Conservation (phyloP, 768 basidiomycete species). For the Termitomyces sp. region DNA sequence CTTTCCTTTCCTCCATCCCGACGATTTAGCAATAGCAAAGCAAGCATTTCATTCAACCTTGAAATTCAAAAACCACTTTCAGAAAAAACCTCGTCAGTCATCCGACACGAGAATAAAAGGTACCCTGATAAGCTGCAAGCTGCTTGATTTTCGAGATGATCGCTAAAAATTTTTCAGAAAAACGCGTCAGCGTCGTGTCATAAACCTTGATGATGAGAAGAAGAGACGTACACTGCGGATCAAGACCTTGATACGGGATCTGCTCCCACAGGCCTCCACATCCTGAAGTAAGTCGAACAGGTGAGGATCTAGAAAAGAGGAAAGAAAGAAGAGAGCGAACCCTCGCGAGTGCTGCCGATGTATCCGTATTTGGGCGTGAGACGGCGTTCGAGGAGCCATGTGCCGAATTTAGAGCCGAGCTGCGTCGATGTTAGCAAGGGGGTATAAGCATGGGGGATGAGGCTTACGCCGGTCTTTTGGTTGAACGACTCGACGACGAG, state of each 20-base stretch:
- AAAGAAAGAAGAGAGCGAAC: conserved; percentile 25
- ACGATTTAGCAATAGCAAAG: too few species aligned
- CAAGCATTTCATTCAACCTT: too few species aligned
- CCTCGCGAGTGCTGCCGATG: conserved; percentile 77
- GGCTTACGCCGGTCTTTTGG: conserved; percentile 76
- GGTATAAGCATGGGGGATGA: not conserved
- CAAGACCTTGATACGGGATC: conserved; percentile 80
- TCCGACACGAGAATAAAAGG: not conserved
- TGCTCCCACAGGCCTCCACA: conserved; percentile 77
- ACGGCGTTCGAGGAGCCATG: conserved; percentile 80
- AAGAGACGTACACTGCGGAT: conserved; percentile 59
- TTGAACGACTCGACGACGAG: conserved; percentile 84
- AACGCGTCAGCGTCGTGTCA: not conserved
- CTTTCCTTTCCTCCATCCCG: too few species aligned
- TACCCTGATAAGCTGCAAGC: conserved; percentile 26
- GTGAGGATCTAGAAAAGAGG: not conserved
- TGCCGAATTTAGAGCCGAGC: conserved; percentile 82
- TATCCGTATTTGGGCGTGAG: conserved; percentile 80
- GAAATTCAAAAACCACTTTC: not conserved
- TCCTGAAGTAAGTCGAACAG: conserved; percentile 27
- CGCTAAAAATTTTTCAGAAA: too few species aligned
- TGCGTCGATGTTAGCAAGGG: conserved; percentile 15
- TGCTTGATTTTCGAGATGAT: conserved; percentile 48
- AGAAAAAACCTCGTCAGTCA: not conserved
- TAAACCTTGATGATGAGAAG: conserved; percentile 7